A percentile compares a stretch with the other conserved stretches of the same genome.
phyloP scores from a whole-genome alignment of 202 grass and related monocot genomes.

The Eragrostis tef region DNA sequence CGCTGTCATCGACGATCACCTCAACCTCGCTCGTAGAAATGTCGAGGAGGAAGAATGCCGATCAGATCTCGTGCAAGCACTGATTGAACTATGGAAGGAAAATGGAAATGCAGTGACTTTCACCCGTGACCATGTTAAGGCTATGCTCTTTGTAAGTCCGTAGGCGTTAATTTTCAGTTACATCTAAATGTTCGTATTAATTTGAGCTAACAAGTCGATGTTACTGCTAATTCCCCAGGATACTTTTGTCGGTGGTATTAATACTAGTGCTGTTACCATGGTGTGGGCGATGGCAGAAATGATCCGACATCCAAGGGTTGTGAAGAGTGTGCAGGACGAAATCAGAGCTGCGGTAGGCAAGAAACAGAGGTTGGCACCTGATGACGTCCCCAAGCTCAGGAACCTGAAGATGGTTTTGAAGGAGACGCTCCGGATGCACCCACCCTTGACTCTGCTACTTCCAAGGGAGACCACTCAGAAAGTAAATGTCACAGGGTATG shows the following conservation, averaged over 20 bases:
- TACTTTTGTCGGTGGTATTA: slow-evolving; percentile 40
- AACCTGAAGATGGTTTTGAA: slow-evolving; percentile 53
- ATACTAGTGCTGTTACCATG: slow-evolving; percentile 38
- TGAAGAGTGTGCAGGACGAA: slow-evolving; percentile 48
- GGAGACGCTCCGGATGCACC: slow-evolving; percentile 50
- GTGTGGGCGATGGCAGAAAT: slow-evolving; percentile 63
- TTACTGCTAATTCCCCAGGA: background rate
- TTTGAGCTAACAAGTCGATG: background rate
- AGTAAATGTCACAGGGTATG: slow-evolving; percentile 36
- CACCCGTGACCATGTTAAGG: slow-evolving; percentile 49
- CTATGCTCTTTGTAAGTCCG: slow-evolving; percentile 33
- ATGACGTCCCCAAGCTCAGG: slow-evolving; percentile 35
- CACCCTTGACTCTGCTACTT: slow-evolving; percentile 44
- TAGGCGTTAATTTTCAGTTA: background rate
- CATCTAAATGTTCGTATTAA: background rate
- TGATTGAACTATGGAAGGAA: slow-evolving; percentile 36
- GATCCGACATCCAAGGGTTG: slow-evolving; percentile 34
- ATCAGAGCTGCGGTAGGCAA: slow-evolving; percentile 40
- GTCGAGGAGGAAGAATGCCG: too few relatives aligned
- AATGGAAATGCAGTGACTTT: background rate
- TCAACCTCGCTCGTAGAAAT: background rate
- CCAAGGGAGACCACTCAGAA: slow-evolving; percentile 23
- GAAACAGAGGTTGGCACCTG: slow-evolving; percentile 34
- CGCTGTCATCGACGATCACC: slow-evolving; percentile 28
- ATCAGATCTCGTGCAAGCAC: slow-evolving; percentile 32